phyloP scores from a whole-genome alignment of 1,284 basidiomycete species.

The Naganishia sp. region DNA sequence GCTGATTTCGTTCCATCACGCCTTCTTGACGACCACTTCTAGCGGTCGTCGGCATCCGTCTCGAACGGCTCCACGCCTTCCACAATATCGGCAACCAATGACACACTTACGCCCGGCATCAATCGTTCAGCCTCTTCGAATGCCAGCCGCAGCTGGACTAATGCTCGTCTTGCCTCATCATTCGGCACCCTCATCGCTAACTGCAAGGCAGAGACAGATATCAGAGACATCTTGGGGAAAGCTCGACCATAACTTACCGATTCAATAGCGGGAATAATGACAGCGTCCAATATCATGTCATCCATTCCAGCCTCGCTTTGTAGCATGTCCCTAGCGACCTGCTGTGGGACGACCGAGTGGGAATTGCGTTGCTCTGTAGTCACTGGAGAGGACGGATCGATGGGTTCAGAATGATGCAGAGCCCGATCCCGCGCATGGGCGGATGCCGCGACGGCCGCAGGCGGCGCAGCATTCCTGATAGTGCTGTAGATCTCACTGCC shows the following conservation, averaged over 20 bases:
- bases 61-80: slow-evolving; percentile 56
- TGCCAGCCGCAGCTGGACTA: slow-evolving; percentile 79
- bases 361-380: neutral
- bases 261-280: slow-evolving; percentile 86
- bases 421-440: slow-evolving; percentile 19
- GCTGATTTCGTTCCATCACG: neutral
- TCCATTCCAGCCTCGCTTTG: slow-evolving; percentile 62
- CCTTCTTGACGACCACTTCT: neutral
- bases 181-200: slow-evolving; percentile 84
- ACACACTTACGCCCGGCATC: slow-evolving; percentile 56
- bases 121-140: slow-evolving; percentile 89
- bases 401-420: slow-evolving; percentile 2
- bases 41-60: slow-evolving; percentile 29
- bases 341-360: neutral
- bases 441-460: slow-evolving; percentile 1
- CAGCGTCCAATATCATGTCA: slow-evolving; percentile 90
- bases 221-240: neutral
- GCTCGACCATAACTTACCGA: slow-evolving; percentile 63
- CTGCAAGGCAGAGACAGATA: slow-evolving; percentile 55
- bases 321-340: neutral
- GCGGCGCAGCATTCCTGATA: slow-evolving; percentile 35
- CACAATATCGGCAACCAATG: slow-evolving; percentile 57
- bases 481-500: slow-evolving; percentile 38
- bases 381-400: neutral
- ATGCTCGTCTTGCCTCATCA: slow-evolving; percentile 77